A percentile compares a stretch with the other conserved stretches of the same genome.
Conservation (phyloP, 2,329 filamentous ascomycete species). For the Gnomoniopsis sp. region DNA sequence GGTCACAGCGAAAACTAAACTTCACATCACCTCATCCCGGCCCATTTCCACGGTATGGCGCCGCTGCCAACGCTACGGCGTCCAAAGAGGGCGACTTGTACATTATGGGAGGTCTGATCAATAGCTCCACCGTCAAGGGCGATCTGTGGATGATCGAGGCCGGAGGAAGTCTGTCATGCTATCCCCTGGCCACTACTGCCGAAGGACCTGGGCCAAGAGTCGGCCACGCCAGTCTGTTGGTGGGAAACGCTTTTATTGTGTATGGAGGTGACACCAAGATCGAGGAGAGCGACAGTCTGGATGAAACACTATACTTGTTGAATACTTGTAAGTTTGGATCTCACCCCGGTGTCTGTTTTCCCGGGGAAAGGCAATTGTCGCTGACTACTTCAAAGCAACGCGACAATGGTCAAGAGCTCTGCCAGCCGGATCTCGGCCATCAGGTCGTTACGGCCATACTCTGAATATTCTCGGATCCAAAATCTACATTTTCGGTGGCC, state of each 20-base stretch:
- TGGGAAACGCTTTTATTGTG: constrained; percentile 98
- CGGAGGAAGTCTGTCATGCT: constrained; percentile 81
- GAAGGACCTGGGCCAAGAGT: constrained; percentile 95
- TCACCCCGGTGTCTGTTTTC: not conserved
- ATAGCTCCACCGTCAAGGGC: constrained; percentile 91
- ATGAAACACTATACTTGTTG: constrained; percentile 92
- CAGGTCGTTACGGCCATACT: constrained; percentile 92
- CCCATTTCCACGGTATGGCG: constrained; percentile 94
- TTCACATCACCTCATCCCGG: constrained; percentile 79
- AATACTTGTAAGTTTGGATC: constrained; percentile 78
- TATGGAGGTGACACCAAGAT: constrained; percentile 98
- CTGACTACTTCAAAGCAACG: constrained; percentile 64
- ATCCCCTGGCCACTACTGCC: constrained; percentile 84
- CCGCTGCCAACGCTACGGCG: constrained; percentile 86
- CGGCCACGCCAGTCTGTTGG: constrained; percentile 87
- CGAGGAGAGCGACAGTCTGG: constrained; percentile 84
- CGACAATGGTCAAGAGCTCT: constrained; percentile 96
- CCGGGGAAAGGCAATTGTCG: not conserved
- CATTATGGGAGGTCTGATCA: constrained; percentile 94
- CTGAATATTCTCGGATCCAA: constrained; percentile 95
- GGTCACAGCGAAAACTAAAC: constrained; percentile 86
- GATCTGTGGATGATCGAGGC: constrained; percentile 98
- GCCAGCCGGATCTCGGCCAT: constrained; percentile 78
- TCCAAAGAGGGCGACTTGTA: constrained; percentile 98
- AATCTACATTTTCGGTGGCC: constrained; percentile 95